A percentile compares a stretch with the other conserved stretches of the same genome.
phyloP scores from a whole-genome alignment of 1,284 basidiomycete species.

The Sparassis latifolia region DNA sequence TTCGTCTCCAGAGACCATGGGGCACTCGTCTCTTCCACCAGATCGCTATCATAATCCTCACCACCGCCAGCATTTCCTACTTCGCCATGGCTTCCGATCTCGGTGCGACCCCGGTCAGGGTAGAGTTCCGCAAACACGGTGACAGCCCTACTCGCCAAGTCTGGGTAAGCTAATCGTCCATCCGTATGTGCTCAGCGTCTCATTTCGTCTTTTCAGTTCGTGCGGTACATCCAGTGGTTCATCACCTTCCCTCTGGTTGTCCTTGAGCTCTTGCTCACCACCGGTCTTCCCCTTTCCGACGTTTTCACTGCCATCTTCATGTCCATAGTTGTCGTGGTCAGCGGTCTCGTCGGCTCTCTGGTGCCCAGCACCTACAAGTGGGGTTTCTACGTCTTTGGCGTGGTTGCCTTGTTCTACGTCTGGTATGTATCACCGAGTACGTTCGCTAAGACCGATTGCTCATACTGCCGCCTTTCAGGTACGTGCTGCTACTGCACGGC shows the following conservation, averaged over 20 bases:
- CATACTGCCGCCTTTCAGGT: slow-evolving; percentile 17
- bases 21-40: slow-evolving; percentile 44
- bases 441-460: background rate
- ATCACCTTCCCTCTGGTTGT: slow-evolving; percentile 54
- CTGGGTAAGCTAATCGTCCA: slow-evolving; percentile 34
- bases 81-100: slow-evolving; percentile 57
- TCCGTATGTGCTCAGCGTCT: background rate
- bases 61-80: slow-evolving; percentile 38
- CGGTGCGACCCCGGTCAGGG: slow-evolving; percentile 40
- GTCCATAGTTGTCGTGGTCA: slow-evolving; percentile 43
- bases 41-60: slow-evolving; percentile 38
- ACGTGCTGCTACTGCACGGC: slow-evolving; percentile 24
- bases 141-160: slow-evolving; percentile 37
- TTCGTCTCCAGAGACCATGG: slow-evolving; percentile 25
- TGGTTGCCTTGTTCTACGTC: slow-evolving; percentile 40
- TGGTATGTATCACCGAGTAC: slow-evolving; percentile 28
- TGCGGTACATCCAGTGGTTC: slow-evolving; percentile 53
- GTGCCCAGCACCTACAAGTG: slow-evolving; percentile 47
- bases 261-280: slow-evolving; percentile 40
- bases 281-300: slow-evolving; percentile 45
- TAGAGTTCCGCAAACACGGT: slow-evolving; percentile 34
- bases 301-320: slow-evolving; percentile 54
- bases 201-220: slow-evolving; percentile 25
- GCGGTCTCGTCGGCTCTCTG: slow-evolving; percentile 47
- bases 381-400: slow-evolving; percentile 42